These are phyloP conservation scores for Cladochytrium tenue DNA, from an alignment of 371 early-diverging fungal genomes.

Conservation along the genomic window DNA sequence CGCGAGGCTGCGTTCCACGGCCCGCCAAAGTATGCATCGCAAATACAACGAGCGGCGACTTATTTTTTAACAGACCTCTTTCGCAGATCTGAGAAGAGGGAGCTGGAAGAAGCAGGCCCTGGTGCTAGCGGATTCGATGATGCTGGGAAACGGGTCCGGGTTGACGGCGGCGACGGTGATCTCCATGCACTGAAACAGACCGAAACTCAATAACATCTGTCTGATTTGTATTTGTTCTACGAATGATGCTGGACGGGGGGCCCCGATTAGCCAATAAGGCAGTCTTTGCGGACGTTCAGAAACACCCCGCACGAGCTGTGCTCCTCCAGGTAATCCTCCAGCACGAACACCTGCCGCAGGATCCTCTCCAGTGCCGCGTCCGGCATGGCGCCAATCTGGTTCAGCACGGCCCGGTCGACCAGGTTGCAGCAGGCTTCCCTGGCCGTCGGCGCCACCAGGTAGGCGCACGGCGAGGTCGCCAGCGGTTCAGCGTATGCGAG, in stretches of 20 bases:
- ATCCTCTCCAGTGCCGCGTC: conserved; percentile 16
- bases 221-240: too few relatives aligned
- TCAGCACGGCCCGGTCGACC: conserved; percentile 73
- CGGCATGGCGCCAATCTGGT: conserved; percentile 31
- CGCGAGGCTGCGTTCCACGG: conserved; percentile 43
- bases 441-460: conserved; percentile 50
- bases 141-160: too few relatives aligned
- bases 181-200: too few relatives aligned
- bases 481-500: conserved; percentile 73
- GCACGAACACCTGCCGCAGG: conserved; percentile 1
- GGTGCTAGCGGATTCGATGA: too few relatives aligned
- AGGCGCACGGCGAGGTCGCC: conserved; percentile 52
- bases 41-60: too few relatives aligned
- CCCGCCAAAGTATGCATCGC: conserved; percentile 9
- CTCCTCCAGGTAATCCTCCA: neutral
- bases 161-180: too few relatives aligned
- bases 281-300: neutral
- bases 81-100: too few relatives aligned
- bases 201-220: too few relatives aligned
- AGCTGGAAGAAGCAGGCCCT: too few relatives aligned
- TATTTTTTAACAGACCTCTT: too few relatives aligned
- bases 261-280: too few relatives aligned
- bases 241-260: too few relatives aligned
- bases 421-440: conserved; percentile 69
- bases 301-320: neutral